Percentiles rank a stretch among this genome's conserved stretches.
Evolutionary conservation across 2,329 filamentous ascomycete genomes (phyloP).

Genomic region (Xylariaceae sp.): DNA sequence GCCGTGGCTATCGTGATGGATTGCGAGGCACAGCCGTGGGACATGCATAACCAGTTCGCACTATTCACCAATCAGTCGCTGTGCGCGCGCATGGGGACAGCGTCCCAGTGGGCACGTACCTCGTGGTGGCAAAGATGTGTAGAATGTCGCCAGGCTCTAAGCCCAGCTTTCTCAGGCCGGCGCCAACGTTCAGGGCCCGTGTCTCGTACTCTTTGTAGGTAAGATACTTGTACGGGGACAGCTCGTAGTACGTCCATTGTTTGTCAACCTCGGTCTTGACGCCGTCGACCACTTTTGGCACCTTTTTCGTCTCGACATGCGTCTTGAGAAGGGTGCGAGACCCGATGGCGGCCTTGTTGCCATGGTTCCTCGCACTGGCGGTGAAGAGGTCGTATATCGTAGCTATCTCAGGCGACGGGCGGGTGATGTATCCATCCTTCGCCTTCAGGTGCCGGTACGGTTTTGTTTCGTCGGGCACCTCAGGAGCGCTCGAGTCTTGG

Average conservation of each 20-base stretch:
- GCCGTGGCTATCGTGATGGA: constrained; percentile 89
- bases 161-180: constrained; percentile 70
- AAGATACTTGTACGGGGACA: constrained; percentile 69
- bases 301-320: constrained; percentile 80
- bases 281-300: constrained; percentile 83
- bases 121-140: constrained; percentile 81
- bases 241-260: constrained; percentile 87
- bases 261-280: constrained; percentile 76
- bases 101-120: constrained; percentile 38
- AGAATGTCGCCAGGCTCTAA: constrained; percentile 61
- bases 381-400: constrained; percentile 77
- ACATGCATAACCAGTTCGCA: constrained; percentile 76
- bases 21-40: constrained; percentile 74
- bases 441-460: constrained; percentile 69
- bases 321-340: constrained; percentile 68
- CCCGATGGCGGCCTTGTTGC: constrained; percentile 61
- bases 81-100: too few species aligned
- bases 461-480: constrained; percentile 75
- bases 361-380: constrained; percentile 58
- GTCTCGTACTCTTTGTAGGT: constrained; percentile 76
- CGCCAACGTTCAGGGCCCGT: constrained; percentile 62
- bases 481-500: constrained; percentile 62
- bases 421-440: constrained; percentile 63
- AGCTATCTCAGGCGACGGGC: constrained; percentile 61
- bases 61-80: constrained; percentile 36